Evolutionary conservation across 441 rosid species (phyloP).

Genomic region (Dalechampia spathulata): DNA sequence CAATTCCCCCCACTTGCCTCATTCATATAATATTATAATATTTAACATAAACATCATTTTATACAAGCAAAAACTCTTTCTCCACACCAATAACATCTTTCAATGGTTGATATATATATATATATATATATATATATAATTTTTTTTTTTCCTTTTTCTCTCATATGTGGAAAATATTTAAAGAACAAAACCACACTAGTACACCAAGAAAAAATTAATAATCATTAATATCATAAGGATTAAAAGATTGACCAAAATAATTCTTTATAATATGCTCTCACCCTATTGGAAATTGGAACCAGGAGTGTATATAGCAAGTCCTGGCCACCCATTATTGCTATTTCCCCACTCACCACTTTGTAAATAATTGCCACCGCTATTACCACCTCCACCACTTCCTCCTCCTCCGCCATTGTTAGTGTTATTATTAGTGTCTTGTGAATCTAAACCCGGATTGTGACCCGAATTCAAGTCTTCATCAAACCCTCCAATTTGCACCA

Average conservation of each 20-base stretch:
- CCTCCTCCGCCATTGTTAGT: neutral
- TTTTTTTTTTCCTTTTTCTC: neutral
- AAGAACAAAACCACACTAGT: neutral
- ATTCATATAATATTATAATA: no score
- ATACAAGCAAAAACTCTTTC: no score
- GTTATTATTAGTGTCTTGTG: neutral
- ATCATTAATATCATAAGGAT: neutral
- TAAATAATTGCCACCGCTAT: constrained; percentile 13
- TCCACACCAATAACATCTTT: neutral
- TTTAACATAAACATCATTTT: no score
- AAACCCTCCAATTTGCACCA: constrained; percentile 28
- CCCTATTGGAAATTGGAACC: constrained; percentile 39
- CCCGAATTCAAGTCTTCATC: constrained; percentile 31
- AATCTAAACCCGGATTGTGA: constrained; percentile 14
- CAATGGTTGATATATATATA: no score
- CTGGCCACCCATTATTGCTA: constrained; percentile 49
- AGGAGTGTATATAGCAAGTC: constrained; percentile 57
- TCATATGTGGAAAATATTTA: constrained; percentile 4
- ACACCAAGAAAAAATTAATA: constrained; percentile 2
- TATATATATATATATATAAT: no score
- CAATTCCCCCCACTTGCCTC: constrained; percentile 3
- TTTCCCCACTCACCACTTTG: constrained; percentile 29
- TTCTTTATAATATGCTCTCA: no score
- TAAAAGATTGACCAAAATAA: neutral
- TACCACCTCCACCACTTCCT: constrained; percentile 4